Evolutionary conservation across 768 basidiomycete genomes (phyloP), one percentile per base, ranked within the genome.

Genomic region (Royoungia palumana): DNA sequence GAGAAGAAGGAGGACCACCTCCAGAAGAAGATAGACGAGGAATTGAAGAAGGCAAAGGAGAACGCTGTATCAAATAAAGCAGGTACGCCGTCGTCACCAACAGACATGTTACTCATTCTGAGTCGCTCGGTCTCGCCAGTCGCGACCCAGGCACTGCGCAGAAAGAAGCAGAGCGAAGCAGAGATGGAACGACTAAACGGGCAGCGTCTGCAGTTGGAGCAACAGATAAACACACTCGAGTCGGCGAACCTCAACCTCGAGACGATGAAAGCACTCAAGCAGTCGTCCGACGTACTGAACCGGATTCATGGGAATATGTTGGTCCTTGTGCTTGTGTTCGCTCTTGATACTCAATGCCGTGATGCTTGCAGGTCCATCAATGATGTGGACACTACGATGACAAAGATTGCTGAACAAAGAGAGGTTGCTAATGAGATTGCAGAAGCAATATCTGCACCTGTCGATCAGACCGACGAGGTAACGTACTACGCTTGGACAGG

Each of bases 1-100:
- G 94, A 97, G 81, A 99, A 97, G 91, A 97, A 95, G 77, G 96
- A 97, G 75, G 95, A 98, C 68, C 78, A 90, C 69, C 74, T 97
- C 53, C 86, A 88, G 78, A 94, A 89, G 82, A 93, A 94, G 83
- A 89, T 96, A 56, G 93, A 95, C 45, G 93, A 96, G 55, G 95
- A 98, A 62, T 57, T 83, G 60, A 85, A 84, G 78, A 95, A 91
- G 74, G 96, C 96, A 14, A 86, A 80, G 67, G 82, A 85, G 27
- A 96, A 97, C 68, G 94, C 92, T 38, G 90, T 95, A 41, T 82
- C 87, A 44, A 98, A 97, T 69, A 95, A 95, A 75, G 69, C 83
- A 62, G 83, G 95, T 97, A 67, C 67, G 94, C 49, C 37, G 7
- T 47, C 41, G 8, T 45, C 38, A 5, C 8, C 46, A 17, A 32